phyloP scores from a whole-genome alignment of 768 basidiomycete species.

The Lepiota venenata region DNA sequence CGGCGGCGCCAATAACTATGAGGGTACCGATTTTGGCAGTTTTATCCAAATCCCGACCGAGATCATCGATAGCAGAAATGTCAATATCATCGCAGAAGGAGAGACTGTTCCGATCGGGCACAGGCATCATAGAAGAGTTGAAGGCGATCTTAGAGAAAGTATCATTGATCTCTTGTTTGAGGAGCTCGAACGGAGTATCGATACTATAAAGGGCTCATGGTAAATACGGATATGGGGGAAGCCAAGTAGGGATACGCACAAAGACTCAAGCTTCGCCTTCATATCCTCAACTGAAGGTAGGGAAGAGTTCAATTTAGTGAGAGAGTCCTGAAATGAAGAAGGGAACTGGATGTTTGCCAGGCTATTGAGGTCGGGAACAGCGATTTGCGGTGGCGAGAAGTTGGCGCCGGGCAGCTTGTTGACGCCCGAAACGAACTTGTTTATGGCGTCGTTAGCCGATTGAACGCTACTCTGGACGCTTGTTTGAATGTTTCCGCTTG shows the following conservation, averaged over 20 bases:
- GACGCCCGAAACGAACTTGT: conserved; percentile 54
- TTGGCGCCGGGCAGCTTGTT: conserved; percentile 79
- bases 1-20: conserved; percentile 67
- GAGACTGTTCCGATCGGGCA: conserved; percentile 67
- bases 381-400: conserved; percentile 68
- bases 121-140: conserved; percentile 68
- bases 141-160: conserved; percentile 76
- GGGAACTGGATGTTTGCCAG: conserved; percentile 83
- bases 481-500: conserved; percentile 58
- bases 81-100: conserved; percentile 79
- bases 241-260: conserved; percentile 46
- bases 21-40: conserved; percentile 77
- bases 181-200: conserved; percentile 80
- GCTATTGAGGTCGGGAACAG: conserved; percentile 67
- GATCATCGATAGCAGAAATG: conserved; percentile 80
- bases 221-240: conserved; percentile 4
- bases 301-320: conserved; percentile 75
- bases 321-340: conserved; percentile 64
- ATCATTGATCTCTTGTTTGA: conserved; percentile 88
- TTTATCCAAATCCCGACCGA: conserved; percentile 76
- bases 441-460: conserved; percentile 64
- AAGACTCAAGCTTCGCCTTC: conserved; percentile 57
- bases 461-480: conserved; percentile 70
- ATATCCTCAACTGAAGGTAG: conserved; percentile 78
- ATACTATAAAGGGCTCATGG: conserved; percentile 41